Evolutionary conservation across 2,329 filamentous ascomycete genomes (phyloP).

Genomic region (Shiraia bambusicola): DNA sequence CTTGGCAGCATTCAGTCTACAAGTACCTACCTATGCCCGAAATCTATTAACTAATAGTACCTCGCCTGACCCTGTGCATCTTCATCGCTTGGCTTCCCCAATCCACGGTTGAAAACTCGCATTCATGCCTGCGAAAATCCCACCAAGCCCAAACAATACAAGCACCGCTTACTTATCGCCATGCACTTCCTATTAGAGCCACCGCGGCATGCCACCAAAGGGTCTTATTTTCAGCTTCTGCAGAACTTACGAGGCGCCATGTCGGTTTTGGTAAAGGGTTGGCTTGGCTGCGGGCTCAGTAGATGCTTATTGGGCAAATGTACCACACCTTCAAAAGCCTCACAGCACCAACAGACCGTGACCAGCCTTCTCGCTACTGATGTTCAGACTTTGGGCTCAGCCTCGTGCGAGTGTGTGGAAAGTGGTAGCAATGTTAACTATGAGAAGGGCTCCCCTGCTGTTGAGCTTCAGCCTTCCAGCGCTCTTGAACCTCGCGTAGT

Average conservation of each 20-base stretch:
- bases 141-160: slow-evolving; percentile 16
- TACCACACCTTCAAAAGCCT: slow-evolving; percentile 4
- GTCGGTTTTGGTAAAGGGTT: slow-evolving; percentile 8
- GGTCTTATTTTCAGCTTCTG: slow-evolving; percentile 18
- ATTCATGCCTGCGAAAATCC: too few species aligned
- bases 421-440: slow-evolving; percentile 6
- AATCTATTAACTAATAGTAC: too few species aligned
- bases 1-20: neutral
- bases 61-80: slow-evolving; percentile 17
- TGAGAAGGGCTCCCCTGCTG: slow-evolving; percentile 7
- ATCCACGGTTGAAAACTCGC: slow-evolving; percentile 8
- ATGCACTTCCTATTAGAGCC: slow-evolving; percentile 15
- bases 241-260: slow-evolving; percentile 17
- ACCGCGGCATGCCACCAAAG: slow-evolving; percentile 21
- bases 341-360: slow-evolving; percentile 8
- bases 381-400: slow-evolving; percentile 5
- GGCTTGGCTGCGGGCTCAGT: slow-evolving; percentile 17
- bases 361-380: slow-evolving; percentile 13
- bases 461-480: neutral
- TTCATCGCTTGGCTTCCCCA: slow-evolving; percentile 8
- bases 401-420: slow-evolving; percentile 1
- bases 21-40: neutral
- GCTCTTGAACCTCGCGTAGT: neutral
- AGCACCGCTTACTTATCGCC: slow-evolving; percentile 18
- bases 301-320: slow-evolving; percentile 1